Conservation (phyloP, 495 filamentous ascomycete genomes). For the Xylaria telfairii region DNA sequence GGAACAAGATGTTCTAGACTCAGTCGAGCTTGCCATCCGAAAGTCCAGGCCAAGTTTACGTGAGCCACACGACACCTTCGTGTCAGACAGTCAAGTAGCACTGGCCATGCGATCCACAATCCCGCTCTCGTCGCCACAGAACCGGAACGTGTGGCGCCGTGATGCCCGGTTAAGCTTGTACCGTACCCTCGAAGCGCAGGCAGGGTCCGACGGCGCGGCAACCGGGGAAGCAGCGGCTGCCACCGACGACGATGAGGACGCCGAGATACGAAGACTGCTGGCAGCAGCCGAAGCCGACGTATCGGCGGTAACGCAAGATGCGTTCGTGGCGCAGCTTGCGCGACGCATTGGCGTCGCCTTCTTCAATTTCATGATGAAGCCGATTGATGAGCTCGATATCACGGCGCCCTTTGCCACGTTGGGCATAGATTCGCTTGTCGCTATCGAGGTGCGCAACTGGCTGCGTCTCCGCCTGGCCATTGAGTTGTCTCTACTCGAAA, state of each 20-base stretch:
- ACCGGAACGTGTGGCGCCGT: conserved; percentile 15
- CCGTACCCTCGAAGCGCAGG: background rate
- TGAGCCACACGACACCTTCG: background rate
- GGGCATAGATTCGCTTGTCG: conserved; percentile 65
- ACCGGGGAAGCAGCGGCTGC: too few species aligned
- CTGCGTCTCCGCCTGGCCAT: conserved; percentile 12
- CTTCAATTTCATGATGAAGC: conserved; percentile 43
- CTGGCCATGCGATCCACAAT: conserved; percentile 3
- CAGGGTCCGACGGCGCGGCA: background rate
- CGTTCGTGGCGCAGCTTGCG: background rate
- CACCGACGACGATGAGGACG: background rate
- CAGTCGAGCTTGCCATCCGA: conserved; percentile 21
- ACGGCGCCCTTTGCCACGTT: conserved; percentile 51
- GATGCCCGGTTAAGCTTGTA: conserved; percentile 13
- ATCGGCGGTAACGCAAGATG: conserved; percentile 1
- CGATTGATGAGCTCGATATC: conserved; percentile 54
- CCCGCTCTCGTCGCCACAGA: conserved; percentile 7
- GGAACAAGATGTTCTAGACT: conserved; percentile 25
- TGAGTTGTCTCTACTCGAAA: conserved; percentile 8
- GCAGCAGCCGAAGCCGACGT: background rate
- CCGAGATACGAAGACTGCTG: conserved; percentile 2
- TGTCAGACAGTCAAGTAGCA: conserved; percentile 7
- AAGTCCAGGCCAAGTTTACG: conserved; percentile 3
- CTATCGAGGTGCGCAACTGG: conserved; percentile 68
- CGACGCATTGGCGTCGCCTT: background rate